Base-by-base conservation (phyloP, 2,329 filamentous ascomycete genomes). In the Hyphodiscus sp. region DNA sequence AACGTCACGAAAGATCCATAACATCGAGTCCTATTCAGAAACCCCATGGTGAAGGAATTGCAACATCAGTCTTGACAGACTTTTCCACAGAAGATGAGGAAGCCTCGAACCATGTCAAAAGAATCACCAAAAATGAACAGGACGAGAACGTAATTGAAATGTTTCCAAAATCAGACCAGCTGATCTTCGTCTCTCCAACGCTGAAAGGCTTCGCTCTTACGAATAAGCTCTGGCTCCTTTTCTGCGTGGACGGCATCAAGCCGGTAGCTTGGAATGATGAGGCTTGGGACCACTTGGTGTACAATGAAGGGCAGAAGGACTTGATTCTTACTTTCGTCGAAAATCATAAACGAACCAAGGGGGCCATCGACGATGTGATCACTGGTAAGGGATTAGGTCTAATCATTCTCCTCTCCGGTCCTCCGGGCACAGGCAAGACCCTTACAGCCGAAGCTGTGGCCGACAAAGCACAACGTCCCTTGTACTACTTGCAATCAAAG, bases 251-350 rank as follows among this genome's bases (percentile, higher is more conserved):
- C 30, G 53, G 58, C 20, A 52, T 63, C 20, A 50, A 55, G 29
- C 53, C 55, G 18, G 50, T 62, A 6, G 33, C 49, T 11, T 63
- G 74, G 75, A 76, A 77, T 58, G 69, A 71, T 53, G 61, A 69
- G 7, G 74, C 75, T 0, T 77, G 70, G 57, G 69, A 71, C 2
- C 72, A 76, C 44, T 67, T 77, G 5, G 75, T 77, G 3, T 75
- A 75, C 58, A 70, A 74, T 43, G 70, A 74, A 29, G 68, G 74
- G 54, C 72, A 75, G 38, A 78, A 77, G 60, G 72, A 76, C 30
- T 58, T 77, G 8, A 68, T 78, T 1, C 62, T 75, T 16, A 75
- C 74, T 1, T 76, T 76, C 60, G 74, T 77, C 3, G 71, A 76
- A 54, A 74, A 70, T 56, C 74, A 77, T 58, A 59, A 66, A 45